Base-by-base conservation (phyloP, 345 rosid species). In the Euphorbia pulcherrima region DNA sequence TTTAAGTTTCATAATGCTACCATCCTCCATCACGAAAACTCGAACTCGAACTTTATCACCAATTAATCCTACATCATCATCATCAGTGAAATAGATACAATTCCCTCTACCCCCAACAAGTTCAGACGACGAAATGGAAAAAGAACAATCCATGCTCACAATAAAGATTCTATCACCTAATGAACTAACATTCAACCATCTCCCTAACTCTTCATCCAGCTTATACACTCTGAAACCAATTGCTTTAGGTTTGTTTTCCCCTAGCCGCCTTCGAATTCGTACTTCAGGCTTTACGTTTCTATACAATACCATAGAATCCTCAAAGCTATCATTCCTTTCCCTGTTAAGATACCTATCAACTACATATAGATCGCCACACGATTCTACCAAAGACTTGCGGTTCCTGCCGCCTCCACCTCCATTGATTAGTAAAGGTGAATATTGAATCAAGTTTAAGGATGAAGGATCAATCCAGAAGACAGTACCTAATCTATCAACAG, bases 261-360 rank as follows among this genome's bases (percentile, higher is more conserved):
- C 37, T 33, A 33, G 37, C 7, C 7, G 37, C 44, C 44, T 5
- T 39, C 44, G 44, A 39, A 9, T 39, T 4, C 44, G 44, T 39
- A 1, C 7, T 39, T 4, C 10, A 39, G 44, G 44, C 10, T 5
- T 4, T 6, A 9, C 6, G 12, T 39, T 39, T 39, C 44, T 39
- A 39, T 4, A 39, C 44, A 1, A 1, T 39, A 39, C 10, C 10
- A 39, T 6, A 39, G 12, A 39, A 39, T 39, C 44, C 44, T 39
- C 44, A 39, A 39, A 39, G 10, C 12, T 7, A 12, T 44, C 16
- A 4, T 44, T 14, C 17, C 17, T 27, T 27, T 46, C 26, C 13
- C 67, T 60, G 24, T 69, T 69, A 35, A 74, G 65, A 50, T 74
- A 74, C n/a, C 70, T 47, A 58, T 74, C 73, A 17, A 74, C 78